Percentiles rank a stretch among this genome's conserved stretches.
Conservation (phyloP, 768 basidiomycete genomes). For the Termitomyces bulborhizus region DNA sequence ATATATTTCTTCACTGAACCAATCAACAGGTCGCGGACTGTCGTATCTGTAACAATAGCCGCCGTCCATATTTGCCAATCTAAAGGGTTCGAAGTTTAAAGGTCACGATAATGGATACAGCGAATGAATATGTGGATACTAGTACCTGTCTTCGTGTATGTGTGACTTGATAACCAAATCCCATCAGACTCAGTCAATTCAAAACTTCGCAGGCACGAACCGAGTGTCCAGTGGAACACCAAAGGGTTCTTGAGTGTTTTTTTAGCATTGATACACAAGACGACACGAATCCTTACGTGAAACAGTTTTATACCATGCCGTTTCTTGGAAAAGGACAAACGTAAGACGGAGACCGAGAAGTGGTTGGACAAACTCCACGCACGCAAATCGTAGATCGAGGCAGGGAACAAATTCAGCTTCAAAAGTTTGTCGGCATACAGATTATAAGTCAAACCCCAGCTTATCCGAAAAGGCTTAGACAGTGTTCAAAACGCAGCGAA, state of each 20-base stretch:
- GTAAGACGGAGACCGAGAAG: background rate
- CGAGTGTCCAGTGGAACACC: conserved; percentile 46
- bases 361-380: conserved; percentile 11
- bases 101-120: background rate
- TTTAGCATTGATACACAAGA: background rate
- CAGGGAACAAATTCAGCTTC: conserved; percentile 46
- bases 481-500: conserved; percentile 8
- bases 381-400: conserved; percentile 42
- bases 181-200: background rate
- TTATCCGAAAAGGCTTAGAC: conserved; percentile 10
- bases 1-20: conserved; percentile 44
- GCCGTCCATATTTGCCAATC: conserved; percentile 62
- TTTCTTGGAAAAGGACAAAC: conserved; percentile 24
- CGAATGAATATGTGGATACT: background rate
- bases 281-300: conserved; percentile 24
- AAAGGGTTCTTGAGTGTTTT: conserved; percentile 27
- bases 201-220: conserved; percentile 13
- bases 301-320: conserved; percentile 46
- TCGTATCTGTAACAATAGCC: conserved; percentile 39
- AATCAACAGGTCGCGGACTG: conserved; percentile 45
- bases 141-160: conserved; percentile 51
- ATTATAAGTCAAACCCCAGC: conserved; percentile 62
- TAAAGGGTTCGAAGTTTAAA: conserved; percentile 6
- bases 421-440: conserved; percentile 55
- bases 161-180: conserved; percentile 26